Conservation (phyloP, 371 early-diverging fungal species). For the Capillidium heterosporum region DNA sequence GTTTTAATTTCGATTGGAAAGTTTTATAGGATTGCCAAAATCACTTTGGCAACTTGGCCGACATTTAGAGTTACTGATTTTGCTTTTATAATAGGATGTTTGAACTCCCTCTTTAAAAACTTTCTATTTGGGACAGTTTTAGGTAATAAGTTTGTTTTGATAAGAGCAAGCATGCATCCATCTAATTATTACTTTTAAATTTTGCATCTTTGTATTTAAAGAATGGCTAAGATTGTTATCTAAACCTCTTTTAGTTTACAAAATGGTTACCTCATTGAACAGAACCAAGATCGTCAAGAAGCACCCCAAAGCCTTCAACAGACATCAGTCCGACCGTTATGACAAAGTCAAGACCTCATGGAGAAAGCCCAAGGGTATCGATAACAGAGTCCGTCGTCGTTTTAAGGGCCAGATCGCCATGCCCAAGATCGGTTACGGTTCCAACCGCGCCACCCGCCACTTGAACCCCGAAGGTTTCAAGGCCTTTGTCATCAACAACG, state of each 20-base stretch:
- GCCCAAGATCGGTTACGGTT: conserved; percentile 99
- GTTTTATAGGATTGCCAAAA: too few species aligned
- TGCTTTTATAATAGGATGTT: too few species aligned
- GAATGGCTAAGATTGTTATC: not conserved
- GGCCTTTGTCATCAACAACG: conserved; percentile 92
- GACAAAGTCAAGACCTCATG: conserved; percentile 89
- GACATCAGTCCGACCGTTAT: conserved; percentile 98
- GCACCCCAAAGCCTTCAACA: conserved; percentile 92
- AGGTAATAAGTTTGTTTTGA: too few species aligned
- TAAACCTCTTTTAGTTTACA: conserved; percentile 11
- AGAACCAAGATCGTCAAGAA: conserved; percentile 95
- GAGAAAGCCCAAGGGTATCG: conserved; percentile 99
- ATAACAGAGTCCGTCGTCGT: conserved; percentile 96
- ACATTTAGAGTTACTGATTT: too few species aligned
- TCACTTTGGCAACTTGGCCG: too few species aligned
- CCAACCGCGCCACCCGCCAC: conserved; percentile 91
- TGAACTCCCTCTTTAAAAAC: too few species aligned
- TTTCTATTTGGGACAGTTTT: too few species aligned
- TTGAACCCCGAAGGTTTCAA: conserved; percentile 97
- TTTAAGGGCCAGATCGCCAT: conserved; percentile 96
- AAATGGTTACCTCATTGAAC: conserved; percentile 81
- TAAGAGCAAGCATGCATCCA: too few species aligned
- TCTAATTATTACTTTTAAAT: too few species aligned
- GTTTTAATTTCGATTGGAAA: too few species aligned
- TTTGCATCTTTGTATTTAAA: too few species aligned